phyloP scores from a whole-genome alignment of 2,329 filamentous ascomycete genomes.

The Claviceps quebecensis region DNA sequence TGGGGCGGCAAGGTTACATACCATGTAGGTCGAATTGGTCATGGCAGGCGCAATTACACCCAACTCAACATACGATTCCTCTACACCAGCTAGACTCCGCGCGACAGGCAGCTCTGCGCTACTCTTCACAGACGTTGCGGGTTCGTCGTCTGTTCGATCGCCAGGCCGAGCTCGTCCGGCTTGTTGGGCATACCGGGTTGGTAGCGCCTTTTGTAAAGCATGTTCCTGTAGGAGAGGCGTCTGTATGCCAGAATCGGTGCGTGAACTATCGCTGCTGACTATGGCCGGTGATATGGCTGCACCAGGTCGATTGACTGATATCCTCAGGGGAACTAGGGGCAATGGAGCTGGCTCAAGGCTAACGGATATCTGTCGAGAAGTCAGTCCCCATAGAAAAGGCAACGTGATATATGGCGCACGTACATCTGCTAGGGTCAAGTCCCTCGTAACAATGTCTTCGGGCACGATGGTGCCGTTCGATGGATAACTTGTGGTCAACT shows the following conservation, averaged over 20 bases:
- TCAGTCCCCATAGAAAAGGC: conserved; percentile 6
- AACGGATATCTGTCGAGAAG: conserved; percentile 9
- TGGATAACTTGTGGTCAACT: background rate
- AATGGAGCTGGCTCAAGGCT: conserved; percentile 4
- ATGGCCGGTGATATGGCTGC: background rate
- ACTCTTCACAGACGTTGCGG: background rate
- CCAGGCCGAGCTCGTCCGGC: background rate
- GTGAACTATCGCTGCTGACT: conserved; percentile 5
- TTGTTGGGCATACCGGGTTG: background rate
- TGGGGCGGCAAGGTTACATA: background rate
- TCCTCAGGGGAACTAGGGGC: background rate
- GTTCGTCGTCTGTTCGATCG: background rate
- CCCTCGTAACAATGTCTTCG: background rate
- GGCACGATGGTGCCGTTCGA: background rate
- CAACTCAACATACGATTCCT: conserved; percentile 6
- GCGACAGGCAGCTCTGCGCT: background rate
- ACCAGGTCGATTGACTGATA: background rate
- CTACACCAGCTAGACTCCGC: conserved; percentile 6
- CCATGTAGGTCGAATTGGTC: background rate
- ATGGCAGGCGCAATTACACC: background rate
- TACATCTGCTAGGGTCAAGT: conserved; percentile 7
- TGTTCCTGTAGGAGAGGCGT: background rate
- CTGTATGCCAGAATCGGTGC: background rate
- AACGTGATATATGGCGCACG: background rate
- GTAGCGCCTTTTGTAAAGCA: conserved; percentile 8